phyloP scores from a whole-genome alignment of 768 basidiomycete genomes.

The Hydnomerulius pinastri region DNA sequence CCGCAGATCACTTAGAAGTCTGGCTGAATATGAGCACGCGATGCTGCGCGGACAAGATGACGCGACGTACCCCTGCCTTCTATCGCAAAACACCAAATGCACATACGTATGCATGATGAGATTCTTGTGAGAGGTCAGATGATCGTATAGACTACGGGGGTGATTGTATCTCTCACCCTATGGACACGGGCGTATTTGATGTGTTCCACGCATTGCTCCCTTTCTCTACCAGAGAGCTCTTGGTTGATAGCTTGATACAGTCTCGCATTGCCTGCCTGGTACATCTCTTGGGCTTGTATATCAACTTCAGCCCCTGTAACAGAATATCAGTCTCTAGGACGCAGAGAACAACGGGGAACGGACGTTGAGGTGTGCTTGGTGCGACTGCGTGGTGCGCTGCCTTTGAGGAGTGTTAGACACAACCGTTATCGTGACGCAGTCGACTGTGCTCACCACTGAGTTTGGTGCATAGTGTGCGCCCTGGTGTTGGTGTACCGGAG shows the following conservation, averaged over 20 bases:
- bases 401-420: background rate
- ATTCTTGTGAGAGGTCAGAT: conserved; percentile 18
- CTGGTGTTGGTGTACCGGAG: background rate
- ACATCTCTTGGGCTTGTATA: background rate
- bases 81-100: conserved; percentile 22
- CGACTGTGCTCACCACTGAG: no score
- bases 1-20: conserved; percentile 8
- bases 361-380: conserved; percentile 4
- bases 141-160: background rate
- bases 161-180: conserved; percentile 12
- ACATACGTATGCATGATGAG: conserved; percentile 26
- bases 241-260: conserved; percentile 8
- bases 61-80: conserved; percentile 2
- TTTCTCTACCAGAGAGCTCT: background rate
- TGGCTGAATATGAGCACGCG: background rate
- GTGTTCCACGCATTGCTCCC: conserved; percentile 6
- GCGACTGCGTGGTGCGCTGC: background rate
- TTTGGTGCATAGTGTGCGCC: background rate
- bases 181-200: conserved; percentile 17
- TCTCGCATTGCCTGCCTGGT: background rate
- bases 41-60: background rate
- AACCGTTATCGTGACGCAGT: no score
- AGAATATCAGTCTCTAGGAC: background rate
- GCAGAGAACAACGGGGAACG: conserved; percentile 2
- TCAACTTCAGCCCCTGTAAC: conserved; percentile 11